Evolutionary conservation across 768 basidiomycete genomes (phyloP).

Genomic region (Kwoniella europaea): DNA sequence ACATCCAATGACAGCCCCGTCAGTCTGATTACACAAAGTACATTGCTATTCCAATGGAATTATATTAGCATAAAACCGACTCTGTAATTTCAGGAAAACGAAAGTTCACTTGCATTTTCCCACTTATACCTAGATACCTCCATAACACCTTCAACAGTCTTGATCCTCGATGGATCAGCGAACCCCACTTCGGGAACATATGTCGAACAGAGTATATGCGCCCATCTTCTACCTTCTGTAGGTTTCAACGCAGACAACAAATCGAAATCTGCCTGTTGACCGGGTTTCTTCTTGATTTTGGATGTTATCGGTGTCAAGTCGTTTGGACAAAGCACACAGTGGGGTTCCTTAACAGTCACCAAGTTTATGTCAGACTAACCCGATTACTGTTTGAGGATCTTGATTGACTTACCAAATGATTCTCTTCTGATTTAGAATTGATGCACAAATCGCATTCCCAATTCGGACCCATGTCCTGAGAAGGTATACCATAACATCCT

Average conservation of each 20-base stretch:
- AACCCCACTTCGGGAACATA: conserved; percentile 85
- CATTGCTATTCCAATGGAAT: conserved; percentile 65
- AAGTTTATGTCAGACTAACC: not conserved
- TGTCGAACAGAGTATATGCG: conserved; percentile 84
- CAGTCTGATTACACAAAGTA: conserved; percentile 68
- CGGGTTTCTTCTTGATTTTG: conserved; percentile 33
- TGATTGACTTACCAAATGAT: conserved; percentile 69
- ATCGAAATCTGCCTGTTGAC: conserved; percentile 47
- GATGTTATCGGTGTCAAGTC: conserved; percentile 58
- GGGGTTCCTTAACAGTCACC: conserved; percentile 67
- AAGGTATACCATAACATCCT: conserved; percentile 73
- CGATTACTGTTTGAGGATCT: not conserved
- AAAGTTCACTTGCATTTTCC: conserved; percentile 66
- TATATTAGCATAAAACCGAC: not conserved
- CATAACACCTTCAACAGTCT: conserved; percentile 83
- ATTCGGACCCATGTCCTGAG: conserved; percentile 65
- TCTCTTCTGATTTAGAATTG: conserved; percentile 80
- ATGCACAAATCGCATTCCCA: conserved; percentile 89
- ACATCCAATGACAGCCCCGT: conserved; percentile 84
- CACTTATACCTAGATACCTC: conserved; percentile 71
- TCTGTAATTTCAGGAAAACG: not conserved
- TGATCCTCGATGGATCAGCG: conserved; percentile 73
- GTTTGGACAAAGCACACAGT: conserved; percentile 83
- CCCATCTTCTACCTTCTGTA: conserved; percentile 92
- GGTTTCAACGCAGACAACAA: conserved; percentile 79